Base-by-base conservation (phyloP, 345 rosid genomes). In the Populus alba region DNA sequence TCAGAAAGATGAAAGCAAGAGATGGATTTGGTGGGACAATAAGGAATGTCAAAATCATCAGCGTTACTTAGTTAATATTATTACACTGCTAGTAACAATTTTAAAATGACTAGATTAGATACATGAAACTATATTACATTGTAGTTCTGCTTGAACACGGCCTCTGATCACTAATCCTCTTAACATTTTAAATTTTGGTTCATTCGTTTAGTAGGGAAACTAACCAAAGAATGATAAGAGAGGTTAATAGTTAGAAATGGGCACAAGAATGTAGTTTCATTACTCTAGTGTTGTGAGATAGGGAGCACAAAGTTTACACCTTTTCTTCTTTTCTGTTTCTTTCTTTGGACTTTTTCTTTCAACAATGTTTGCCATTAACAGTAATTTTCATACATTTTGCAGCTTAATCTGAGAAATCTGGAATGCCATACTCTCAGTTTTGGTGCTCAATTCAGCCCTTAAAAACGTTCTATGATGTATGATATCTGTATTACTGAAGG, bases 401-500 rank as follows among this genome's bases (percentile, higher is more conserved):
- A 93, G 99, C 86, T 95, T 66, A 93, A 93, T 87, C 11, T 88
- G 85, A 90, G 83, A 84, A 91, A 90, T 82, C 93, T 94, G 20
- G 94, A 94, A 80, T 91, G 98, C 82, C 94, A 92, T 55, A 86
- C 97, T 38, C 80, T 92, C 77, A 89, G 92, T 77, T 92, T 92
- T 73, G 92, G 85, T 79, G 82, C 90, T 55, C 85, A 86, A 69
- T 68, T 90, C 65, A 72, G 81, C 81, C 79, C 72, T 22, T 82
- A 71, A 76, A 73, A 75, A 43, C 62, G 62, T 29, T 78, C 82
- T 80, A 82, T 65, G 77, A 53, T 35, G 41, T n/a, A 22, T 51
- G 20, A 17, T 38, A 29, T 25, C 22, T 7, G 7, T 38, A 4
- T 38, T 57, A 7, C 10, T 67, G 27, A 27, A n/a, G 6, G 31